A percentile compares a stretch with the other conserved stretches of the same genome.
Evolutionary conservation across 331 rosid species (phyloP).

Genomic region (Saraca asoca): DNA sequence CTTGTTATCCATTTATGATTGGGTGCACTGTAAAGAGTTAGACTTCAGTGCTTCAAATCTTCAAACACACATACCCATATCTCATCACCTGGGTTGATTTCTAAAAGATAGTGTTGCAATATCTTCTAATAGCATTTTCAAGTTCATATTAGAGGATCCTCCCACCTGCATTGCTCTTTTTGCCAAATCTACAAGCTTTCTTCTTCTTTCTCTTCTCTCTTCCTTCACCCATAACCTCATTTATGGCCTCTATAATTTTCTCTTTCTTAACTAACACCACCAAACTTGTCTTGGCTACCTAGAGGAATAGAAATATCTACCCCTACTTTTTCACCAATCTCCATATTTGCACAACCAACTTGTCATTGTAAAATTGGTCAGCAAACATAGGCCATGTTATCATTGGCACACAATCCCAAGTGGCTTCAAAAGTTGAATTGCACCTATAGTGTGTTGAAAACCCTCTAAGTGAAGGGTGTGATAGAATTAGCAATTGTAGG

Average conservation of each 20-base stretch:
- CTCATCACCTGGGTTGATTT: too few relatives aligned
- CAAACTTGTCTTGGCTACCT: neutral
- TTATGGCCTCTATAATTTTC: conserved; percentile 31
- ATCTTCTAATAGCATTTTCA: conserved; percentile 1
- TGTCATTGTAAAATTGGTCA: conserved; percentile 43
- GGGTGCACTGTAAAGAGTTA: too few relatives aligned
- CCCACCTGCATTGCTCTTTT: conserved; percentile 32
- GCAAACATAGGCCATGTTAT: conserved; percentile 45
- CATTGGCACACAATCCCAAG: conserved; percentile 38
- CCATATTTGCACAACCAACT: conserved; percentile 33
- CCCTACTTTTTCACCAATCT: conserved; percentile 38
- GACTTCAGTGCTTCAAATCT: too few relatives aligned
- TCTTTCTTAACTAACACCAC: conserved; percentile 25
- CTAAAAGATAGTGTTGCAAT: too few relatives aligned
- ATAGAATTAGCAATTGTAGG: conserved; percentile 33
- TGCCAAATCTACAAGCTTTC: conserved; percentile 23
- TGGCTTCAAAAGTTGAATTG: conserved; percentile 41
- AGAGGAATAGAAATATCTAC: neutral
- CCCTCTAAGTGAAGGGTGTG: conserved; percentile 33
- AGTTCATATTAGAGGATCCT: conserved; percentile 27
- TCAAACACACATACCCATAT: too few relatives aligned
- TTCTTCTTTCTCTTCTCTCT: conserved; percentile 27
- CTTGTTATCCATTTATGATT: too few relatives aligned
- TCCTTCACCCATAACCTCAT: conserved; percentile 31
- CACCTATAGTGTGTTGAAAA: conserved; percentile 45